These are phyloP conservation scores for Plectosphaerella cucumerina DNA, from an alignment of 2,329 filamentous ascomycete species.

Conservation along the genomic window DNA sequence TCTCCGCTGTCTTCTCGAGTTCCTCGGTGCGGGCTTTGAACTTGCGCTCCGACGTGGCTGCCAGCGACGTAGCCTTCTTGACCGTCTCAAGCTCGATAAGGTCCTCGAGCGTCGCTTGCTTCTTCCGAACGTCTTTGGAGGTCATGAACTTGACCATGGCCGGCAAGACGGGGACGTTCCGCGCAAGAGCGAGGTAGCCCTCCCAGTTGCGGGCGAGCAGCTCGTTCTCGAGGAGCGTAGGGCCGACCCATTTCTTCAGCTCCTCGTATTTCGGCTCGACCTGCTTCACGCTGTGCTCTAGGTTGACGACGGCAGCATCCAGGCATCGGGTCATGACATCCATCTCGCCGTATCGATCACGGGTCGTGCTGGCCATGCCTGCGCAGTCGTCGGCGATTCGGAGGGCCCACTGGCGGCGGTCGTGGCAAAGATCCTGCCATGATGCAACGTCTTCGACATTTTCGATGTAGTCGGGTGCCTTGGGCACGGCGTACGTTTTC, in stretches of 20 bases:
- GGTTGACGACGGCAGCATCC: conserved; percentile 80
- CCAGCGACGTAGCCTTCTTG: conserved; percentile 65
- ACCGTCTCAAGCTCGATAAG: conserved; percentile 73
- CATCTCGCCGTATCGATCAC: conserved; percentile 67
- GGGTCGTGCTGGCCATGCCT: conserved; percentile 56
- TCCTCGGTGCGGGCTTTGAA: conserved; percentile 58
- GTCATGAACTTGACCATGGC: conserved; percentile 67
- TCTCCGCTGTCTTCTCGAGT: conserved; percentile 55
- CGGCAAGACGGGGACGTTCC: conserved; percentile 58
- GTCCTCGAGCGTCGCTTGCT: conserved; percentile 62
- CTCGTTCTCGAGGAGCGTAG: conserved; percentile 64
- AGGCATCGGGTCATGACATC: conserved; percentile 75
- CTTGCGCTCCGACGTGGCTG: conserved; percentile 51
- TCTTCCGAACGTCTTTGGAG: conserved; percentile 34
- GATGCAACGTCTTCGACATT: conserved; percentile 76
- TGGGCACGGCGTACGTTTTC: conserved; percentile 52
- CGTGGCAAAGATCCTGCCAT: conserved; percentile 85
- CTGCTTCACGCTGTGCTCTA: conserved; percentile 68
- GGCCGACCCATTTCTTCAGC: conserved; percentile 65
- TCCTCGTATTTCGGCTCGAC: conserved; percentile 70
- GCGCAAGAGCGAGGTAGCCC: conserved; percentile 60
- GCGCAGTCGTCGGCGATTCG: conserved; percentile 65
- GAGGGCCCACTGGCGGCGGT: conserved; percentile 75
- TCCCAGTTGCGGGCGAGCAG: conserved; percentile 64
- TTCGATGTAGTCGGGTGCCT: conserved; percentile 77